These are phyloP conservation scores for Fusarium mangiferae DNA, from an alignment of 2,329 filamentous ascomycete genomes.

Conservation along the genomic window DNA sequence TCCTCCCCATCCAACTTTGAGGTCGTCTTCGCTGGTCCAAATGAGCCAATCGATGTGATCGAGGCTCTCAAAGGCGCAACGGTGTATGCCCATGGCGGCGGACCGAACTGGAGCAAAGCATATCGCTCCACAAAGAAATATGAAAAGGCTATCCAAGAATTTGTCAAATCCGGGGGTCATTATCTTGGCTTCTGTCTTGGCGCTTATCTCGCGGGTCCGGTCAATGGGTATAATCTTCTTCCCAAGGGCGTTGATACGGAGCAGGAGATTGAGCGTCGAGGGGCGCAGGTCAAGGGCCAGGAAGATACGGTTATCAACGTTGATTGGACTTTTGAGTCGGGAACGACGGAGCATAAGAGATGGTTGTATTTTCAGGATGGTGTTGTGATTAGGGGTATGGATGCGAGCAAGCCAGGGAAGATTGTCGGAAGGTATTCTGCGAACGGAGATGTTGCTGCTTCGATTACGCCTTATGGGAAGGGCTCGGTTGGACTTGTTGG, in stretches of 20 bases:
- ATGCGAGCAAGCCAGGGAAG: neutral
- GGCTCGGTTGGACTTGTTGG: constrained; percentile 18
- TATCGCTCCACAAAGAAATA: constrained; percentile 6
- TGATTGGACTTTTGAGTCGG: neutral
- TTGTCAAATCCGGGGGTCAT: neutral
- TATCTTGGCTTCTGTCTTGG: constrained; percentile 1
- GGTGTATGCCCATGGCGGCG: neutral
- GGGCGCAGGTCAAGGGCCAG: neutral
- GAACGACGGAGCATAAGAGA: neutral
- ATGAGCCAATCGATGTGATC: neutral
- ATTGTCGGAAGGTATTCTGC: neutral
- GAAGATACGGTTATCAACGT: neutral
- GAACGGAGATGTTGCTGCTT: constrained; percentile 5
- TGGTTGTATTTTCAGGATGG: constrained; percentile 19
- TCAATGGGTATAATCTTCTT: neutral
- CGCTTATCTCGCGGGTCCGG: neutral
- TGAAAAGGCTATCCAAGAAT: neutral
- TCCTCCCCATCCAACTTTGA: neutral
- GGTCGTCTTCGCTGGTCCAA: neutral
- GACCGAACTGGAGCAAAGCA: neutral
- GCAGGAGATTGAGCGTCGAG: neutral
- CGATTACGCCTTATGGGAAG: constrained; percentile 2
- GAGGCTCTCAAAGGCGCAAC: constrained; percentile 2
- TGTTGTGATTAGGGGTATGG: neutral
- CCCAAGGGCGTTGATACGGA: neutral